phyloP scores from a whole-genome alignment of 1,139 yeast genomes.

The Schwanniomyces etchellsii region DNA sequence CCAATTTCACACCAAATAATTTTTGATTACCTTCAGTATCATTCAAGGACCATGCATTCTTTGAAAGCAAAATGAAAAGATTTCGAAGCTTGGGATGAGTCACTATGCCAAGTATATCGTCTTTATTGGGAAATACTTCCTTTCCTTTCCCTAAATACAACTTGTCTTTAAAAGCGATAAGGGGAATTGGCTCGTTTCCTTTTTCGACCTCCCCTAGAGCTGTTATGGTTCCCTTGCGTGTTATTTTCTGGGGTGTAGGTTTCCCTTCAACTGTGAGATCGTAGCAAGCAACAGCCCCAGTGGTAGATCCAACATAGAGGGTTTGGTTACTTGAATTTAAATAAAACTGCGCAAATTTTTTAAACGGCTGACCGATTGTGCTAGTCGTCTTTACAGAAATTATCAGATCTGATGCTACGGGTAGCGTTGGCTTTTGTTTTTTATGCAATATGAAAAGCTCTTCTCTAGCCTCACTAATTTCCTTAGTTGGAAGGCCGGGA shows the following conservation, averaged over 20 bases:
- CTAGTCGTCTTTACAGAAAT: constrained; percentile 7
- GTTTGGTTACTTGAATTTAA: constrained; percentile 11
- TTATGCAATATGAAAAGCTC: constrained; percentile 39
- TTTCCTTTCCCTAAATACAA: constrained; percentile 12
- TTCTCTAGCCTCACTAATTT: constrained; percentile 28
- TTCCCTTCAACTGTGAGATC: constrained; percentile 8
- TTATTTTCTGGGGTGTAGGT: constrained; percentile 5
- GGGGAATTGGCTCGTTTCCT: constrained; percentile 10
- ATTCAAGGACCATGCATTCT: constrained; percentile 25
- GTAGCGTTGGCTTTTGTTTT: constrained; percentile 31
- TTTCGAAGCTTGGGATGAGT: constrained; percentile 29
- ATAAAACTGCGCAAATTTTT: constrained; percentile 10
- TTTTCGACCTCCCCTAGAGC: constrained; percentile 11
- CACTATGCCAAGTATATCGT: constrained; percentile 16
- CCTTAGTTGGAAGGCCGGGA: constrained; percentile 19
- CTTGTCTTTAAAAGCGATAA: constrained; percentile 15
- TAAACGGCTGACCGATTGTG: constrained; percentile 11
- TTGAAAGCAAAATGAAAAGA: constrained; percentile 22
- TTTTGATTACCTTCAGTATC: constrained; percentile 10
- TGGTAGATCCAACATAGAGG: constrained; percentile 15
- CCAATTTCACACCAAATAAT: constrained; percentile 7
- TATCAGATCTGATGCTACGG: constrained; percentile 14
- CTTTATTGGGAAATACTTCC: constrained; percentile 3
- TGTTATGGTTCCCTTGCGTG: constrained; percentile 12
- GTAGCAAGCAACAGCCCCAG: constrained; percentile 19